Evolutionary conservation across 2,329 filamentous ascomycete genomes (phyloP).

Genomic region (Penicillium freii): DNA sequence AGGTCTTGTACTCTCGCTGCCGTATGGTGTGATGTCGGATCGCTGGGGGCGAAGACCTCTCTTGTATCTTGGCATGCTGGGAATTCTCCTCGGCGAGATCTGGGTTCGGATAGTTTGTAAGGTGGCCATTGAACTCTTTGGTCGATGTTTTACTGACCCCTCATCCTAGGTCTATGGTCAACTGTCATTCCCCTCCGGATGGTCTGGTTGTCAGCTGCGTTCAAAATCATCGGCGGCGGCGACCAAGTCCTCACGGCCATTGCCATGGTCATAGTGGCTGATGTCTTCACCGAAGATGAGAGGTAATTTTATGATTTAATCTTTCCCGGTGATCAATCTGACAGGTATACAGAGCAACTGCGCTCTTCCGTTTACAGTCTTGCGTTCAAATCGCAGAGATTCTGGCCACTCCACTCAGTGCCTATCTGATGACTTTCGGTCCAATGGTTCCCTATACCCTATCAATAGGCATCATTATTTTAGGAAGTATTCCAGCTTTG

Average conservation of each 20-base stretch:
- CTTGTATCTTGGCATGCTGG: slow-evolving; percentile 22
- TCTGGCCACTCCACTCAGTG: slow-evolving; percentile 29
- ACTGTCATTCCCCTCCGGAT: slow-evolving; percentile 27
- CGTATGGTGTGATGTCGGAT: slow-evolving; percentile 32
- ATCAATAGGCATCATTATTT: slow-evolving; percentile 11
- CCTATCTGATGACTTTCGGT: slow-evolving; percentile 26
- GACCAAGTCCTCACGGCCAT: slow-evolving; percentile 22
- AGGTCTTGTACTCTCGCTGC: slow-evolving; percentile 31
- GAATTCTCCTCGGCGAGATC: slow-evolving; percentile 23
- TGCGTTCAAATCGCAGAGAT: slow-evolving; percentile 25
- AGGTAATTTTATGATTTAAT: slow-evolving; percentile 17
- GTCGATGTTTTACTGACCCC: neutral
- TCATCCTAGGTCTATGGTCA: slow-evolving; percentile 18
- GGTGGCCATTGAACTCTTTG: slow-evolving; percentile 1
- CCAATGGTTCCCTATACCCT: slow-evolving; percentile 26
- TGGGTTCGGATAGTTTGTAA: slow-evolving; percentile 32
- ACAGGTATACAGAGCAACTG: slow-evolving; percentile 20
- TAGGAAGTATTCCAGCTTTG: slow-evolving; percentile 9
- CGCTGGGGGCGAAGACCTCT: slow-evolving; percentile 30
- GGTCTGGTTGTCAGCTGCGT: slow-evolving; percentile 27
- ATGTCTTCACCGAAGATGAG: slow-evolving; percentile 31
- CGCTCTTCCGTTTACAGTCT: slow-evolving; percentile 25
- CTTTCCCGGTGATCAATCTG: neutral
- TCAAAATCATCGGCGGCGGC: slow-evolving; percentile 28
- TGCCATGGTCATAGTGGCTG: slow-evolving; percentile 27